phyloP scores from a whole-genome alignment of 2,329 filamentous ascomycete species.

The Aspergillus quadrilineatus region DNA sequence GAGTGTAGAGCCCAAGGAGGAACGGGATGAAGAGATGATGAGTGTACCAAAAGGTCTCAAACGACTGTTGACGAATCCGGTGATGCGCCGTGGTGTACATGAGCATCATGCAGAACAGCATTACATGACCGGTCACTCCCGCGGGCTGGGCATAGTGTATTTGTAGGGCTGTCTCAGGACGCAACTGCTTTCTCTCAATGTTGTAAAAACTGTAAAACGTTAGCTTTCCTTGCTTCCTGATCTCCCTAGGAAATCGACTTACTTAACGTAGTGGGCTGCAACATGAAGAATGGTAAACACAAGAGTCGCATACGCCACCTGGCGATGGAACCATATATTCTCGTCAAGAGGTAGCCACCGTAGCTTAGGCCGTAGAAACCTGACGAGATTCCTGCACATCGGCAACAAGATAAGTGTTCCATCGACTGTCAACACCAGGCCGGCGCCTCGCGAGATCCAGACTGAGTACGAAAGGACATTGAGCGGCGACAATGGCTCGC shows the following conservation, averaged over 20 bases:
- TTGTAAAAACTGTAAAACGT: slow-evolving; percentile 76
- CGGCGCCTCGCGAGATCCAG: slow-evolving; percentile 93
- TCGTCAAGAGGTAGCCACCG: slow-evolving; percentile 92
- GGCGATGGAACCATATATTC: slow-evolving; percentile 93
- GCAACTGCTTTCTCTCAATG: slow-evolving; percentile 80
- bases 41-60: slow-evolving; percentile 98
- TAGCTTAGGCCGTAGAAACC: slow-evolving; percentile 80
- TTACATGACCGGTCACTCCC: slow-evolving; percentile 92
- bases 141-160: slow-evolving; percentile 89
- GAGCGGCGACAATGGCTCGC: slow-evolving; percentile 68
- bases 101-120: slow-evolving; percentile 98
- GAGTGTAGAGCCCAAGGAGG: slow-evolving; percentile 88
- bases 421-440: slow-evolving; percentile 80
- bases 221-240: slow-evolving; percentile 18
- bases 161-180: slow-evolving; percentile 75
- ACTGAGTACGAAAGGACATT: slow-evolving; percentile 86
- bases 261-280: slow-evolving; percentile 89
- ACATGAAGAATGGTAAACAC: slow-evolving; percentile 79
- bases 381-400: slow-evolving; percentile 88
- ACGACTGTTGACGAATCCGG: slow-evolving; percentile 93
- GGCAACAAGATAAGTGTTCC: slow-evolving; percentile 84
- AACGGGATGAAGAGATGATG: slow-evolving; percentile 99
- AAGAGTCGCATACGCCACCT: slow-evolving; percentile 85
- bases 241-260: slow-evolving; percentile 34
- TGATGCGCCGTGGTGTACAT: slow-evolving; percentile 97